These are phyloP conservation scores for Tylopilus felleus DNA, from an alignment of 768 basidiomycete genomes.

Conservation along the genomic window DNA sequence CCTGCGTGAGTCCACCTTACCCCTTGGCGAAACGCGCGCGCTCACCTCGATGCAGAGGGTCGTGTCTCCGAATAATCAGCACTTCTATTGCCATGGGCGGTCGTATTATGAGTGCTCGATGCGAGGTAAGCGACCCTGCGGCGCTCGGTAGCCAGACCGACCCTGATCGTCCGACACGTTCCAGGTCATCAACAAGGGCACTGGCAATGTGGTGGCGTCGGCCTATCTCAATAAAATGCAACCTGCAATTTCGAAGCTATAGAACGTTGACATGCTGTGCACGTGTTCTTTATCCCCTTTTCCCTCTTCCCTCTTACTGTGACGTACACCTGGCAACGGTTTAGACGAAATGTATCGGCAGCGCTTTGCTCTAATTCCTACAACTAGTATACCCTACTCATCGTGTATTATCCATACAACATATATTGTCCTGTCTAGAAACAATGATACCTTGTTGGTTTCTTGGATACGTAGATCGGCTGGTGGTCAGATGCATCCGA, in stretches of 20 bases:
- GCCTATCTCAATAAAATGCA: slow-evolving; percentile 75
- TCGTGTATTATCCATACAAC: slow-evolving; percentile 19
- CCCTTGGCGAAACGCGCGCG: slow-evolving; percentile 3
- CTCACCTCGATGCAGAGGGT: slow-evolving; percentile 43
- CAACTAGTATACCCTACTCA: slow-evolving; percentile 19
- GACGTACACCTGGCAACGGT: slow-evolving; percentile 11
- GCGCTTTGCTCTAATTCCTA: slow-evolving; percentile 10
- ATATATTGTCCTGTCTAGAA: background rate
- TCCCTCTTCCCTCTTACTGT: background rate
- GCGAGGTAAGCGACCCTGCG: slow-evolving; percentile 48
- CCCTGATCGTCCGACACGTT: background rate
- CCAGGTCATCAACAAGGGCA: slow-evolving; percentile 58
- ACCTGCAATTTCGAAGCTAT: slow-evolving; percentile 50
- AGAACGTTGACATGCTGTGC: slow-evolving; percentile 7
- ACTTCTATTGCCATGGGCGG: slow-evolving; percentile 66
- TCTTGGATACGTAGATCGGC: slow-evolving; percentile 4
- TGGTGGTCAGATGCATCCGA: background rate
- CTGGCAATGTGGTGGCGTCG: slow-evolving; percentile 59
- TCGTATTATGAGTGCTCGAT: slow-evolving; percentile 66
- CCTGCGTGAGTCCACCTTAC: slow-evolving; percentile 43
- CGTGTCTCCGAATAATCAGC: slow-evolving; percentile 55
- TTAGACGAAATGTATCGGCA: slow-evolving; percentile 26
- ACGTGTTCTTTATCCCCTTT: background rate
- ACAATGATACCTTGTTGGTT: slow-evolving; percentile 4
- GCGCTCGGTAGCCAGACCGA: background rate